Percentiles rank a stretch among this genome's conserved stretches.
phyloP scores from a whole-genome alignment of 108 stramenopile genomes.

The Parietichytrium sp. region DNA sequence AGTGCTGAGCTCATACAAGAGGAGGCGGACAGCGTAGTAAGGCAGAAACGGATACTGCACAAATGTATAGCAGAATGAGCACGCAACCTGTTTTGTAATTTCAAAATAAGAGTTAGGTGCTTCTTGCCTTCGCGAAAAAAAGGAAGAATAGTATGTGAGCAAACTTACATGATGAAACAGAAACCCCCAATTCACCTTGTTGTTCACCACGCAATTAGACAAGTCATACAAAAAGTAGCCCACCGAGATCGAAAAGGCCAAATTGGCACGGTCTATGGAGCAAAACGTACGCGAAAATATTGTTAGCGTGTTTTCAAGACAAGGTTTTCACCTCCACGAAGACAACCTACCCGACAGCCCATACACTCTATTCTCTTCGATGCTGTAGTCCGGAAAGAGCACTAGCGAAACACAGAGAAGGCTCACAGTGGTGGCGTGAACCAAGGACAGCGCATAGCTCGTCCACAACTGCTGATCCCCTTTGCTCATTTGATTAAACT shows the following conservation, averaged over 20 bases:
- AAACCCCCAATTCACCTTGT: not conserved
- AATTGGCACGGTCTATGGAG: not conserved
- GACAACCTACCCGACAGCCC: too few species aligned
- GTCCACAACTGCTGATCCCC: not conserved
- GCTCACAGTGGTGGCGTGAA: not conserved
- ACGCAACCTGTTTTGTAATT: too few species aligned
- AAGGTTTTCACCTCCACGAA: too few species aligned
- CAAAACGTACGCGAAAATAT: too few species aligned
- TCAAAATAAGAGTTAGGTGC: too few species aligned
- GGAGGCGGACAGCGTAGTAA: slow-evolving; percentile 15
- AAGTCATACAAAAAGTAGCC: slow-evolving; percentile 24
- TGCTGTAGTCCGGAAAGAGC: slow-evolving; percentile 24
- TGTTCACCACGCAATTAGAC: not conserved
- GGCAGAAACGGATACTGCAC: not conserved
- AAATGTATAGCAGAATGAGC: not conserved
- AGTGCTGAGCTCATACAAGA: slow-evolving; percentile 2
- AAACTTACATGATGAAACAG: slow-evolving; percentile 23
- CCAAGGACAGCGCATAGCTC: not conserved
- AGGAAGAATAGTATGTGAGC: too few species aligned
- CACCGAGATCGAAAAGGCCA: not conserved
- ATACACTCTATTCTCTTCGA: not conserved
- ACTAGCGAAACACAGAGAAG: not conserved
- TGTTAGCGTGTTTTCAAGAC: too few species aligned
- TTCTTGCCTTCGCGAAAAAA: too few species aligned
- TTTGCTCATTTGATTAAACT: not conserved